Evolutionary conservation across 768 basidiomycete species (phyloP).

Genomic region (Leccinum pellstonianum): DNA sequence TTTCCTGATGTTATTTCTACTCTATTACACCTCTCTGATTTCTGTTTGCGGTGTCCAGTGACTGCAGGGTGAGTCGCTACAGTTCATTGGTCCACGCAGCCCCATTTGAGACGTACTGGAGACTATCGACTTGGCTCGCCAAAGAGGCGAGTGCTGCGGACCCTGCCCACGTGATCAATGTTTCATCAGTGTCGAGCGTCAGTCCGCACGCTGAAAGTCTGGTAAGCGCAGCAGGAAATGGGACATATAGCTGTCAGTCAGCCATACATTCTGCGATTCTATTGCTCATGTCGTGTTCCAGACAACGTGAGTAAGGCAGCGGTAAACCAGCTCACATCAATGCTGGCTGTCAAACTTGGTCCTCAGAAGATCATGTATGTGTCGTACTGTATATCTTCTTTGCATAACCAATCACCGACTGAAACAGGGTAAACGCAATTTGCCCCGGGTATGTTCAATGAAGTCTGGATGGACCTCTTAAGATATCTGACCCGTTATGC

Average conservation of each 20-base stretch:
- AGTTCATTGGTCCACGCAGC: not conserved
- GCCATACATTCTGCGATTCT: not conserved
- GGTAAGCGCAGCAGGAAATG: slow-evolving; percentile 54
- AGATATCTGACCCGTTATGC: not conserved
- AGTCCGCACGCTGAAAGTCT: slow-evolving; percentile 47
- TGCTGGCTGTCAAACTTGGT: slow-evolving; percentile 65
- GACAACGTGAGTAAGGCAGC: slow-evolving; percentile 87
- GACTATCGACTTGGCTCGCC: slow-evolving; percentile 49
- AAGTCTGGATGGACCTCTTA: not conserved
- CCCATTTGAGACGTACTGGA: slow-evolving; percentile 5
- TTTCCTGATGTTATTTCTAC: not conserved
- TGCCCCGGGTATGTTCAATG: slow-evolving; percentile 60
- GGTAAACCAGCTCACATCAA: slow-evolving; percentile 77
- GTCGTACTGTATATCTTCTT: not conserved
- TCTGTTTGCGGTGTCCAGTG: slow-evolving; percentile 31
- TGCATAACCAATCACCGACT: not conserved
- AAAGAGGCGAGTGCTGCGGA: slow-evolving; percentile 62
- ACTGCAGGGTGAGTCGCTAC: slow-evolving; percentile 39
- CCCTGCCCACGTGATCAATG: slow-evolving; percentile 78
- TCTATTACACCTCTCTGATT: not conserved
- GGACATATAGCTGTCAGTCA: slow-evolving; percentile 77
- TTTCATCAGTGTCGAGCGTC: slow-evolving; percentile 69
- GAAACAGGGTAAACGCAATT: slow-evolving; percentile 74
- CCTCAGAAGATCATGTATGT: slow-evolving; percentile 64
- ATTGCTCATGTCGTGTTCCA: slow-evolving; percentile 27